Percentiles rank a stretch among this genome's conserved stretches.
These are phyloP conservation scores for Pueraria montana DNA, from an alignment of 306 rosid species.

Conservation along the genomic window DNA sequence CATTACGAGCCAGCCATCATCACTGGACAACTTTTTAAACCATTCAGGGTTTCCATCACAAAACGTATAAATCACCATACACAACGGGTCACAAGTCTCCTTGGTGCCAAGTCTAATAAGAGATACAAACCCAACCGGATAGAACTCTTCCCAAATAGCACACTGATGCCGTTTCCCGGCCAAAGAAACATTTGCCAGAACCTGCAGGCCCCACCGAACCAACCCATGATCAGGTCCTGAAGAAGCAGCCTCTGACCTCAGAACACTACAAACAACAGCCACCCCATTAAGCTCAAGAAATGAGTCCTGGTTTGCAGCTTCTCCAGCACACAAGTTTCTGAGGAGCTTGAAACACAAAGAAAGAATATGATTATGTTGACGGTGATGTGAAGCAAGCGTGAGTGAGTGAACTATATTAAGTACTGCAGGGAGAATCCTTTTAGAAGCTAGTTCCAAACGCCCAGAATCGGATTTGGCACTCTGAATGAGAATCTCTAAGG, in stretches of 20 bases:
- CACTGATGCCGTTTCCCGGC: constrained; percentile 74
- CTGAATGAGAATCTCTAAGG: constrained; percentile 48
- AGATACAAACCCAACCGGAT: constrained; percentile 54
- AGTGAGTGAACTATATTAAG: constrained; percentile 48
- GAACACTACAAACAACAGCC: constrained; percentile 52
- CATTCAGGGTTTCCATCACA: constrained; percentile 65
- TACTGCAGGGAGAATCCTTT: constrained; percentile 52
- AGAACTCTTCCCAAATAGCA: constrained; percentile 67
- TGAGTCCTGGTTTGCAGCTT: constrained; percentile 56
- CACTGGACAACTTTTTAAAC: constrained; percentile 52
- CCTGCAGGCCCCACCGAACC: constrained; percentile 73
- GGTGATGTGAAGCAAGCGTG: neutral
- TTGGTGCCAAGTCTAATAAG: constrained; percentile 56
- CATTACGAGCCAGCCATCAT: constrained; percentile 59
- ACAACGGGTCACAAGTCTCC: constrained; percentile 73
- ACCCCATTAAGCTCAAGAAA: constrained; percentile 71
- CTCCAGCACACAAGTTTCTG: constrained; percentile 82
- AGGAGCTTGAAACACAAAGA: constrained; percentile 62
- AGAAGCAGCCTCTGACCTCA: constrained; percentile 51
- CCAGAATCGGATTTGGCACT: neutral
- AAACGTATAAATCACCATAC: constrained; percentile 73
- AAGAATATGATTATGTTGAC: neutral
- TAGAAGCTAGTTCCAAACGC: neutral
- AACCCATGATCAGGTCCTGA: constrained; percentile 51
- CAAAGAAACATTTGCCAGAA: constrained; percentile 80